A percentile compares a stretch with the other conserved stretches of the same genome.
Conservation (phyloP, 2,329 filamentous ascomycete genomes). For the Cladorrhinum sp. region DNA sequence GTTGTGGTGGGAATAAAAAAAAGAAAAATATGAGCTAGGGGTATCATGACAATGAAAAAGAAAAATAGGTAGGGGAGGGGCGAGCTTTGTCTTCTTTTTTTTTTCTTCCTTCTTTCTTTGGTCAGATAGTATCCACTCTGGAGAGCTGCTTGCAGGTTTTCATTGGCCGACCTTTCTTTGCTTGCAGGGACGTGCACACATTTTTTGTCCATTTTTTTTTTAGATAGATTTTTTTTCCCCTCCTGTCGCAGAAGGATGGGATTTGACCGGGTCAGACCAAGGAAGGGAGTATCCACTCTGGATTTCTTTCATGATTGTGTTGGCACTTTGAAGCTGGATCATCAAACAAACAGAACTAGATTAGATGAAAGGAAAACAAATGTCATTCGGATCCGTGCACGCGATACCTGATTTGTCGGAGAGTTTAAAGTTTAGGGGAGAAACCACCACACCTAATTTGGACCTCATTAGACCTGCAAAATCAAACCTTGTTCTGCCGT, state of each 20-base stretch:
- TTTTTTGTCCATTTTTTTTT: conserved; percentile 3
- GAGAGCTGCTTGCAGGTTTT: neutral
- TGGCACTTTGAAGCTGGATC: neutral
- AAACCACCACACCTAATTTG: no score
- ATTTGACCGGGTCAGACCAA: neutral
- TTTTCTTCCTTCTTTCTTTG: conserved; percentile 11
- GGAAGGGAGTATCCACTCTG: conserved; percentile 1
- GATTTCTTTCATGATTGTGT: conserved; percentile 8
- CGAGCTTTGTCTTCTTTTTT: conserved; percentile 18
- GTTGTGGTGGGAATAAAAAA: neutral
- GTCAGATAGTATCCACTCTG: conserved; percentile 1
- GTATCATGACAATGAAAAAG: conserved; percentile 17
- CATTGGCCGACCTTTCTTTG: neutral
- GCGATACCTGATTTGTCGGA: no score
- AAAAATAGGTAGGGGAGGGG: conserved; percentile 10
- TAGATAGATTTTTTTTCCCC: neutral
- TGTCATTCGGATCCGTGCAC: neutral
- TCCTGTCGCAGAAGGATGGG: neutral
- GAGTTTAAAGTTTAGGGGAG: no score
- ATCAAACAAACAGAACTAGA: no score
- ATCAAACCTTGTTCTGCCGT: neutral
- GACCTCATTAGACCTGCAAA: neutral
- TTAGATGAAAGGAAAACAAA: neutral
- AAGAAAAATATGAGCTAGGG: neutral
- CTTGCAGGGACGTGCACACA: conserved; percentile 5